Conservation (phyloP, 2,329 filamentous ascomycete species). For the Rhynchosporium secalis region DNA sequence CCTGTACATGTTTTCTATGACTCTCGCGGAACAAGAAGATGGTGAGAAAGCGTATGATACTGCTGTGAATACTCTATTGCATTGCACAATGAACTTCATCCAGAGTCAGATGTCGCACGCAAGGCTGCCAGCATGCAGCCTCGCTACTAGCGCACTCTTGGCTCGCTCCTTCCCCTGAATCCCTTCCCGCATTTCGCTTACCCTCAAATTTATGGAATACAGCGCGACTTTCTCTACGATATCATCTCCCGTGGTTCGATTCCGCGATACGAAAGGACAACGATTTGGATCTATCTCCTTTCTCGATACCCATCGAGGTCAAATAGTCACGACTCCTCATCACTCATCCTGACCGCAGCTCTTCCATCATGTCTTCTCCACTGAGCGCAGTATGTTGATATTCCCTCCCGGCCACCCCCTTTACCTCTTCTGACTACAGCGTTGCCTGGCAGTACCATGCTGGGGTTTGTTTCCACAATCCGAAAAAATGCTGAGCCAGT, state of each 20-base stretch:
- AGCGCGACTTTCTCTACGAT: background rate
- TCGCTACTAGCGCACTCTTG: background rate
- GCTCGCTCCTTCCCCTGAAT: background rate
- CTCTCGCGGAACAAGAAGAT: background rate
- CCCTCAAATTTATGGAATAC: conserved; percentile 23
- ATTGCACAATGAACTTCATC: background rate
- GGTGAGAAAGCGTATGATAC: too few relatives aligned
- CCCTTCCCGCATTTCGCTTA: conserved; percentile 9
- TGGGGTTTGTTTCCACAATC: conserved; percentile 33
- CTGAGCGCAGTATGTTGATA: conserved; percentile 51
- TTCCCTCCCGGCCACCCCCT: conserved; percentile 32
- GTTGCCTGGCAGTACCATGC: conserved; percentile 33
- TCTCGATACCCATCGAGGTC: conserved; percentile 23
- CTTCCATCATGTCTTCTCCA: conserved; percentile 51
- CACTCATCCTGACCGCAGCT: conserved; percentile 17
- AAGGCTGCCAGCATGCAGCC: conserved; percentile 2
- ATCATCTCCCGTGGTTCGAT: background rate
- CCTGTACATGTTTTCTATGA: conserved; percentile 5
- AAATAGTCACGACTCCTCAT: conserved; percentile 19
- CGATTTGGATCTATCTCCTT: conserved; percentile 1
- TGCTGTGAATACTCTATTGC: too few relatives aligned
- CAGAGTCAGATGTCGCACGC: background rate
- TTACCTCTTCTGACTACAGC: conserved; percentile 36
- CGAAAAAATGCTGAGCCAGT: conserved; percentile 23
- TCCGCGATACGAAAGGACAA: background rate